Evolutionary conservation across 2,329 filamentous ascomycete genomes (phyloP), one percentile per base, ranked within the genome.

Genomic region (Apiospora koreana): DNA sequence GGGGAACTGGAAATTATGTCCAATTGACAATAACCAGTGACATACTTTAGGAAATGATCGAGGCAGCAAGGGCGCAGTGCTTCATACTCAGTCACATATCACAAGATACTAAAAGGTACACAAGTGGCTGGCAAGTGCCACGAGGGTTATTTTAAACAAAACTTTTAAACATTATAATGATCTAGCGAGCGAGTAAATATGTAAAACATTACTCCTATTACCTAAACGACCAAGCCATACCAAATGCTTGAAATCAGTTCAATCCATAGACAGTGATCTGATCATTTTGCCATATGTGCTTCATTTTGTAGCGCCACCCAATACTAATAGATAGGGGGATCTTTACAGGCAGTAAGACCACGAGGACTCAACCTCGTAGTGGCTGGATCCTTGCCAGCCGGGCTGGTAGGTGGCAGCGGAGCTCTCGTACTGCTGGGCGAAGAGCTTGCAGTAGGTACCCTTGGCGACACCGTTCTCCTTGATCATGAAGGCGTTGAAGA

Each of bases 401-500:
- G 70, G 70, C 21, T 68, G 21, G 35, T 45, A 48, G 50, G 38
- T 68, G 21, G 64, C 70, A 14, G 41, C n/a, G 16, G 23, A 43
- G 65, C 45, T 6, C 6, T 69, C 65, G 68, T 71, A 71, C 68
- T 71, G 64, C 65, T 71, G 64, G 43, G 70, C 35, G 38, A 69
- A 71, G 65, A 71, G 70, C 68, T 69, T 69, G 65, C 70, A 71
- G 65, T 71, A 69, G 21, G 68, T 69, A 18, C 70, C 70, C 65
- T 69, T 43, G 54, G 70, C 64, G 23, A 69, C 25, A 25, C 65
- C 68, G 68, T 71, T 65, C 68, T 69, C 46, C 35, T 68, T 69
- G 31, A 71, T 38, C 70, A 71, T 71, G 65, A 69, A 69, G 50
- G 64, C 70, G 65, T 71, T 71, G 68, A 71, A 71, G 70, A 71